Percentiles rank a stretch among this genome's conserved stretches.
Evolutionary conservation across 345 rosid species (phyloP).

Genomic region (Bretschneidera sinensis): DNA sequence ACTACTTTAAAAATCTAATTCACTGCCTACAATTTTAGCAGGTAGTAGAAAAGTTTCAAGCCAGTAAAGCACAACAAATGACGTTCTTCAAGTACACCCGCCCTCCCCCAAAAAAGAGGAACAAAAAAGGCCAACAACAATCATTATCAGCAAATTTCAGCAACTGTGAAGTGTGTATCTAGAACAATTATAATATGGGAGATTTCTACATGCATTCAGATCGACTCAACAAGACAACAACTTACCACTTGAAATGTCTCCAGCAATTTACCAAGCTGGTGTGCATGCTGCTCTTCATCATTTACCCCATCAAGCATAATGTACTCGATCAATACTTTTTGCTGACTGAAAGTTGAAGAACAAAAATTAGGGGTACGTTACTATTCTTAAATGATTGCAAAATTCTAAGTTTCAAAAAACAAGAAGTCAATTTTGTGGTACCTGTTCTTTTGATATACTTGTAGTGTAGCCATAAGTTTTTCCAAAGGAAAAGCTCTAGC

Average conservation of each 20-base stretch:
- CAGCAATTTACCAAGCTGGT: constrained; percentile 70
- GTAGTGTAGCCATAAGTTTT: constrained; percentile 79
- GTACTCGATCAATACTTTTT: constrained; percentile 85
- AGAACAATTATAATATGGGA: neutral
- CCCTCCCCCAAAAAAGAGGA: too few relatives aligned
- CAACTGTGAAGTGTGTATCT: too few relatives aligned
- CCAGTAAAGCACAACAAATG: too few relatives aligned
- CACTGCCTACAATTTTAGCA: too few relatives aligned
- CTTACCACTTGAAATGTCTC: constrained; percentile 88
- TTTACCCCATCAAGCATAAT: constrained; percentile 96
- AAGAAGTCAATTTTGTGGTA: constrained; percentile 19
- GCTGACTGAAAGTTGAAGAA: constrained; percentile 43
- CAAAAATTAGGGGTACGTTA: neutral
- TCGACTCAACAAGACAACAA: constrained; percentile 12
- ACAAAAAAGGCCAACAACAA: too few relatives aligned
- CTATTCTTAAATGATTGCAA: neutral
- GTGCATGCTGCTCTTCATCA: constrained; percentile 83
- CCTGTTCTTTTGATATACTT: constrained; percentile 74
- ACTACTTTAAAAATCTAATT: too few relatives aligned
- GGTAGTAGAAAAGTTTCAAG: too few relatives aligned
- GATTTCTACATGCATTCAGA: neutral
- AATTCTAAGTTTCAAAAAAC: neutral
- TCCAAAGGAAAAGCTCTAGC: constrained; percentile 95
- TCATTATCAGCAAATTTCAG: too few relatives aligned
- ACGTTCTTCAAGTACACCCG: too few relatives aligned